These are phyloP conservation scores for Globisporangium iwayamae DNA, from an alignment of 352 stramenopile genomes.

Conservation along the genomic window DNA sequence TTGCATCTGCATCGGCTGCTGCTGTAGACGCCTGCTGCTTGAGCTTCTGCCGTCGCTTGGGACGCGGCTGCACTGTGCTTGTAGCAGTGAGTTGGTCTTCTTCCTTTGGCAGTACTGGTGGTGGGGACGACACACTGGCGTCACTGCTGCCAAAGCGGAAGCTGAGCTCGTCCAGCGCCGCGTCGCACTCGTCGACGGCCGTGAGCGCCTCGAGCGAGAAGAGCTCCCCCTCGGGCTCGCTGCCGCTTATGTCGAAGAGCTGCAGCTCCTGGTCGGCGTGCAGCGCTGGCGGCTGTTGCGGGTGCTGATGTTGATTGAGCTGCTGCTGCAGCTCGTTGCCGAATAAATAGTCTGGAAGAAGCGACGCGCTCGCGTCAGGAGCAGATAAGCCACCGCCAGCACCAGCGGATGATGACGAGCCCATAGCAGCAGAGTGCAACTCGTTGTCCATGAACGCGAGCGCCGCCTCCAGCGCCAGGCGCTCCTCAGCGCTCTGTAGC, in stretches of 20 bases:
- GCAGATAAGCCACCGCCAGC: background rate
- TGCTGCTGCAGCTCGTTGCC: background rate
- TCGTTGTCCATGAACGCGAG: conserved; percentile 4
- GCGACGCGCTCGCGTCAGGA: background rate
- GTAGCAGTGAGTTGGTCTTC: background rate
- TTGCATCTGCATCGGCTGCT: background rate
- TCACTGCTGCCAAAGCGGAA: conserved; percentile 6
- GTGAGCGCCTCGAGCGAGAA: conserved; percentile 2
- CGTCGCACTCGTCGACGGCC: background rate
- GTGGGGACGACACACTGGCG: background rate
- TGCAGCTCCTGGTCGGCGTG: background rate
- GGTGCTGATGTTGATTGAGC: background rate
- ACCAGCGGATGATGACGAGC: conserved; percentile 9
- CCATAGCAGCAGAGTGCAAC: background rate
- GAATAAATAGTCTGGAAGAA: background rate
- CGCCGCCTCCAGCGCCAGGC: conserved; percentile 10
- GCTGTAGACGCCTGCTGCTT: background rate
- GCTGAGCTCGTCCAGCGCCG: background rate
- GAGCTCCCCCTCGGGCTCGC: background rate
- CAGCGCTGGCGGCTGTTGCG: background rate
- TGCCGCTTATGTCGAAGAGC: background rate
- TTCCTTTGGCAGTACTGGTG: background rate
- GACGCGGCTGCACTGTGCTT: background rate
- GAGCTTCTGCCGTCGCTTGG: background rate
- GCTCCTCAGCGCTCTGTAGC: conserved; percentile 7